These are phyloP conservation scores for Plasmopara halstedii DNA, from an alignment of 352 stramenopile species.

Conservation along the genomic window DNA sequence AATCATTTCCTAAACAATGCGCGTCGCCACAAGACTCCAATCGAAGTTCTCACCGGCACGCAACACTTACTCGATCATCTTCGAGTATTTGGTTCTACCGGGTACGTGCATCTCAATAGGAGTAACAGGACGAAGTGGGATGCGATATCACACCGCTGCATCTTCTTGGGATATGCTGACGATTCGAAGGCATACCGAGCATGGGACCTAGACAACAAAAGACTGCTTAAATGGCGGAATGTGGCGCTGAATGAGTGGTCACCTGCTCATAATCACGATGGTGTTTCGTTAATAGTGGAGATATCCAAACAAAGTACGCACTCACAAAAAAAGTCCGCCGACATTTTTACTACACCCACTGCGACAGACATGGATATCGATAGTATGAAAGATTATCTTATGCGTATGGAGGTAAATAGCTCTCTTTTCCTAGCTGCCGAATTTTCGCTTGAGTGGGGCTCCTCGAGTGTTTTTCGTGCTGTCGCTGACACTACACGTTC, in stretches of 20 bases:
- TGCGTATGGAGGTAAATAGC: too few relatives aligned
- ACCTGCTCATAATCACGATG: not conserved
- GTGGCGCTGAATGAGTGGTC: not conserved
- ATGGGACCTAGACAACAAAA: not conserved
- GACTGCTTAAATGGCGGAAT: not conserved
- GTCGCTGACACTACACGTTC: too few relatives aligned
- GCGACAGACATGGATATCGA: too few relatives aligned
- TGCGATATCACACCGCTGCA: not conserved
- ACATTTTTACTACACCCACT: too few relatives aligned
- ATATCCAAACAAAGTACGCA: too few relatives aligned
- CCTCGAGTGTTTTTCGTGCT: too few relatives aligned
- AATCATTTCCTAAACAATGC: not conserved
- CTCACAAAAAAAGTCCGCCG: not conserved
- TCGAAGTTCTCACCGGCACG: not conserved
- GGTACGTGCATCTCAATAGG: not conserved
- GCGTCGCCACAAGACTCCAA: not conserved
- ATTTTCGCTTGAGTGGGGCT: too few relatives aligned
- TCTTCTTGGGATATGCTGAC: not conserved
- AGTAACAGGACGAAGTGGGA: not conserved
- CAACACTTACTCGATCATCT: too few relatives aligned
- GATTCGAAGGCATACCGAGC: not conserved
- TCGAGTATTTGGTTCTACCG: not conserved
- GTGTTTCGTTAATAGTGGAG: not conserved
- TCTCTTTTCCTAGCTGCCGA: too few relatives aligned
- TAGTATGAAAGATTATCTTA: too few relatives aligned